Conservation (phyloP, 176 grass and related monocot genomes). For the Pharus latifolius region DNA sequence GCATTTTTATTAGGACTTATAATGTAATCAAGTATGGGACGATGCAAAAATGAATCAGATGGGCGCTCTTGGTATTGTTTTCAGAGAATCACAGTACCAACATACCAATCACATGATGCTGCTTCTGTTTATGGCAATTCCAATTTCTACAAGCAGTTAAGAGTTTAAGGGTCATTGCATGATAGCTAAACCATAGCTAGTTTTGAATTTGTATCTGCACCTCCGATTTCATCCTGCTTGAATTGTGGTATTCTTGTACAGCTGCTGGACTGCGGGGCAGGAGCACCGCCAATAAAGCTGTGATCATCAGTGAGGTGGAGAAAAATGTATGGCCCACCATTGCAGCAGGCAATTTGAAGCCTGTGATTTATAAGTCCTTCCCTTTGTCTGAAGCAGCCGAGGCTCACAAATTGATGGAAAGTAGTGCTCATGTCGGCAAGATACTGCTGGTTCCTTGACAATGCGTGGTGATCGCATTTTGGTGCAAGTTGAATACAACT, state of each 20-base stretch:
- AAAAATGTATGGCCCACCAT: constrained; percentile 72
- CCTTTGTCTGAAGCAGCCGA: constrained; percentile 57
- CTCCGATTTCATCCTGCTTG: neutral
- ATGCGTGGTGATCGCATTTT: neutral
- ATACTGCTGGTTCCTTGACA: constrained; percentile 71
- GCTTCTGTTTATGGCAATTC: too few relatives aligned
- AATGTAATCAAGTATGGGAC: too few relatives aligned
- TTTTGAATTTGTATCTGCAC: neutral
- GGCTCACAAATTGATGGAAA: constrained; percentile 77
- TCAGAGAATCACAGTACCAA: too few relatives aligned
- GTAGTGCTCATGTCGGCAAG: constrained; percentile 69
- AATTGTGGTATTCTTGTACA: constrained; percentile 7
- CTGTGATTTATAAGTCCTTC: constrained; percentile 53
- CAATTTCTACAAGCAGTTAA: too few relatives aligned
- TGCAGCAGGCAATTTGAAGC: constrained; percentile 58
- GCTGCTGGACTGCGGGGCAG: constrained; percentile 59
- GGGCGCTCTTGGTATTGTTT: too few relatives aligned
- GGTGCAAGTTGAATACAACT: neutral
- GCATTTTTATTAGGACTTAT: too few relatives aligned
- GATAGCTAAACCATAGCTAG: too few relatives aligned
- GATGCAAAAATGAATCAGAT: too few relatives aligned
- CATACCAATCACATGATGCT: too few relatives aligned
- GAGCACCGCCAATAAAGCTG: constrained; percentile 60
- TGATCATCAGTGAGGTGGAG: constrained; percentile 64
- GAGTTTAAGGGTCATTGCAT: too few relatives aligned